phyloP scores from a whole-genome alignment of 805 yeast genomes.

The Wickerhamomyces xylosicus region DNA sequence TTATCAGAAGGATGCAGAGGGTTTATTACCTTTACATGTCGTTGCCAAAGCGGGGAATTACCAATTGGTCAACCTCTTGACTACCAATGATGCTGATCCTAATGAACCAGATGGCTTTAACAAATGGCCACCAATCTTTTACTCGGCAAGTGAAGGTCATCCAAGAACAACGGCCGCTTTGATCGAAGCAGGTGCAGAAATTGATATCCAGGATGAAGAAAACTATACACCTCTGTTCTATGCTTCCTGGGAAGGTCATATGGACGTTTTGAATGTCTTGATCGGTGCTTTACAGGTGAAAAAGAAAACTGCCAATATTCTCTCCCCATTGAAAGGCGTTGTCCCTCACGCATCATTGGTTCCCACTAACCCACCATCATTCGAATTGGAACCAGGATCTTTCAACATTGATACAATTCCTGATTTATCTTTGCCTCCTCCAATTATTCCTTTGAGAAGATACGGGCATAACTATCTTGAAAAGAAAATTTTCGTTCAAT shows the following conservation, averaged over 20 bases:
- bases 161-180: conserved; percentile 57
- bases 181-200: conserved; percentile 63
- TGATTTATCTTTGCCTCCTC: conserved; percentile 88
- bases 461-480: conserved; percentile 96
- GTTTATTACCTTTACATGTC: conserved; percentile 79
- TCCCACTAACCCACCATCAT: conserved; percentile 13
- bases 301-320: conserved; percentile 8
- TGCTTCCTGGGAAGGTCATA: conserved; percentile 92
- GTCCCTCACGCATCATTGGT: conserved; percentile 3
- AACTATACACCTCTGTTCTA: conserved; percentile 75
- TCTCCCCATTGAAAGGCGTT: conserved; percentile 16
- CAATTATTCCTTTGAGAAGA: conserved; percentile 84
- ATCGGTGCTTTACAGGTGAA: conserved; percentile 24
- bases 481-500: conserved; percentile 74
- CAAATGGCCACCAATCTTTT: conserved; percentile 90
- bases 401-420: conserved; percentile 67
- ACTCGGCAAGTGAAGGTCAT: conserved; percentile 83
- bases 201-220: conserved; percentile 63
- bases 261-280: conserved; percentile 65
- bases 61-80: conserved; percentile 55
- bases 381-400: conserved; percentile 18
- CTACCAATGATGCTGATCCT: conserved; percentile 65
- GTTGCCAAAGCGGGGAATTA: conserved; percentile 78
- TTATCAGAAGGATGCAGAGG: conserved; percentile 67
- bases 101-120: conserved; percentile 77